These are phyloP conservation scores for Nelumbo lutea DNA, from an alignment of 164 flowering plant species.

Conservation along the genomic window DNA sequence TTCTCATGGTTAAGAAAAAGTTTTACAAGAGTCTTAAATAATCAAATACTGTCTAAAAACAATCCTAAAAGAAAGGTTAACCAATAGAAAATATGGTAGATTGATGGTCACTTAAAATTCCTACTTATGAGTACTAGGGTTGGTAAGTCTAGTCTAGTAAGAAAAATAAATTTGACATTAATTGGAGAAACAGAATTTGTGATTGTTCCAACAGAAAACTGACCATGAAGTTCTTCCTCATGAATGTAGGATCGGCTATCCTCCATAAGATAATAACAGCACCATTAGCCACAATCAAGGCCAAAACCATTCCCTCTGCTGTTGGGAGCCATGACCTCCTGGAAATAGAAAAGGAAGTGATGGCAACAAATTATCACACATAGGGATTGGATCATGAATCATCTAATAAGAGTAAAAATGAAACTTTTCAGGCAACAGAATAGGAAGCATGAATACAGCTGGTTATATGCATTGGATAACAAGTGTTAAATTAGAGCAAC, in stretches of 20 bases:
- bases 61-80: neutral
- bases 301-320: constrained; percentile 37
- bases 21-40: neutral
- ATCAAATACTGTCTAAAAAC: neutral
- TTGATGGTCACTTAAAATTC: too few species aligned
- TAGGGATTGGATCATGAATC: neutral
- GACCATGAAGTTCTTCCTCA: constrained; percentile 72
- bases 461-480: neutral
- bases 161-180: neutral
- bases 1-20: neutral
- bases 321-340: constrained; percentile 62
- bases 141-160: neutral
- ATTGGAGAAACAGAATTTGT: neutral
- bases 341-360: constrained; percentile 17
- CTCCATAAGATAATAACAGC: constrained; percentile 77
- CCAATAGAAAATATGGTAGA: neutral
- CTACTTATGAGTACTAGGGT: neutral
- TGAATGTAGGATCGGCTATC: constrained; percentile 48
- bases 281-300: constrained; percentile 63
- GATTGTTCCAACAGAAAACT: constrained; percentile 10
- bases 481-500: too few species aligned
- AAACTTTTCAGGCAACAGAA: neutral
- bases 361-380: neutral
- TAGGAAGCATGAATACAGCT: neutral
- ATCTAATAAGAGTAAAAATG: neutral